Evolutionary conservation across 176 grass and related monocot species (phyloP).

Genomic region (Oryza glumipatula): DNA sequence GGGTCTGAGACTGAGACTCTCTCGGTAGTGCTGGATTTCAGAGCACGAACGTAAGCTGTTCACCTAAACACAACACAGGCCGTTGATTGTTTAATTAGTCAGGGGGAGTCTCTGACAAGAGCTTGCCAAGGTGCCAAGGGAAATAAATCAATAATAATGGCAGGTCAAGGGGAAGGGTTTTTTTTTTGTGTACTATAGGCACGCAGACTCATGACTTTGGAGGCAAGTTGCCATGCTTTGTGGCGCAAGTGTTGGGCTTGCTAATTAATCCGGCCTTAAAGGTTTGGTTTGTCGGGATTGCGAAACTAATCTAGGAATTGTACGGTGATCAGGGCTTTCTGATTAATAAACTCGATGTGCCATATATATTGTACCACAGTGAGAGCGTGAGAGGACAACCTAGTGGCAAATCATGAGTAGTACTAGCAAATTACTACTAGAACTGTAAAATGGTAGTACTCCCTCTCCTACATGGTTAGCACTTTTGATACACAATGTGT

Average conservation of each 20-base stretch:
- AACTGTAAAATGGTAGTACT: background rate
- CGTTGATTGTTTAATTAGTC: background rate
- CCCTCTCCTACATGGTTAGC: too few species aligned
- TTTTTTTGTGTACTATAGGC: background rate
- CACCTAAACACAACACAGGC: slow-evolving; percentile 20
- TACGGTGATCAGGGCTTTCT: background rate
- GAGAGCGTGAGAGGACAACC: background rate
- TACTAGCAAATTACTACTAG: background rate
- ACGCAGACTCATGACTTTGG: slow-evolving; percentile 22
- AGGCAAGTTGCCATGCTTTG: slow-evolving; percentile 34
- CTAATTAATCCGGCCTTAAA: slow-evolving; percentile 17
- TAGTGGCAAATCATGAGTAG: background rate
- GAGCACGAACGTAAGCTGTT: background rate
- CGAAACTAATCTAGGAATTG: slow-evolving; percentile 25
- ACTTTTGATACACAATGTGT: background rate
- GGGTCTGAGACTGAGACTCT: background rate
- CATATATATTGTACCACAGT: background rate
- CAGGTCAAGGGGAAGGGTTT: slow-evolving; percentile 26
- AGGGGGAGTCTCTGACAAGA: slow-evolving; percentile 5
- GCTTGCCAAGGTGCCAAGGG: background rate
- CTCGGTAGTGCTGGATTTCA: background rate
- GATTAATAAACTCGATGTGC: background rate
- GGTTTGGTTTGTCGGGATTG: slow-evolving; percentile 42
- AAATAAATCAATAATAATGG: background rate
- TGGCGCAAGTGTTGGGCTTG: slow-evolving; percentile 40